These are phyloP conservation scores for Globisporangium polare DNA, from an alignment of 352 stramenopile species.

Conservation along the genomic window DNA sequence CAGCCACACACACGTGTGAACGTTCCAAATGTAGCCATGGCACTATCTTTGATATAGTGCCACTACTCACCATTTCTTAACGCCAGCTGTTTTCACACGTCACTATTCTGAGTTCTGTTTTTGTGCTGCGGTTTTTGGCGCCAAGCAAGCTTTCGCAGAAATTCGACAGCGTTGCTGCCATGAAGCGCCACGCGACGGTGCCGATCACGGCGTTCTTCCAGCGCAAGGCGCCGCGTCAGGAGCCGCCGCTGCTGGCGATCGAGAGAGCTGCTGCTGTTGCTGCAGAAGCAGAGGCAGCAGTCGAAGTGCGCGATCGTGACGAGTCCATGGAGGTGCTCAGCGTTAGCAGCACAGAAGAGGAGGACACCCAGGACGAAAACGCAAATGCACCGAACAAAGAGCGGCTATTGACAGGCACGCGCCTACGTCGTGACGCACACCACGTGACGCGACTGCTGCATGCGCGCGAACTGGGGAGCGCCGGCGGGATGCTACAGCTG, in stretches of 20 bases:
- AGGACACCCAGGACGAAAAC: background rate
- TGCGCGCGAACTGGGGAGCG: constrained; percentile 34
- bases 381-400: background rate
- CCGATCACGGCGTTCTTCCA: constrained; percentile 73
- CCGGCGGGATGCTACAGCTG: constrained; percentile 15
- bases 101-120: background rate
- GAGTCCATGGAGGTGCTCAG: constrained; percentile 17
- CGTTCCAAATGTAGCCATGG: constrained; percentile 7
- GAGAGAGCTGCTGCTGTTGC: background rate
- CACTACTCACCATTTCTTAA: background rate
- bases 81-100: background rate
- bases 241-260: constrained; percentile 10
- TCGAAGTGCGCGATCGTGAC: constrained; percentile 6
- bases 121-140: constrained; percentile 11
- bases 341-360: background rate
- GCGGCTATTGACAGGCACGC: background rate
- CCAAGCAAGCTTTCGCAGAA: constrained; percentile 3
- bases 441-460: constrained; percentile 36
- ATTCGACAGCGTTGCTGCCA: background rate
- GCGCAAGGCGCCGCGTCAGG: constrained; percentile 31
- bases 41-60: no score
- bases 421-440: constrained; percentile 14
- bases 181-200: constrained; percentile 25
- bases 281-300: background rate
- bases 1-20: no score